phyloP scores from a whole-genome alignment of 371 early-diverging fungal genomes.

The Coemansia sp. region DNA sequence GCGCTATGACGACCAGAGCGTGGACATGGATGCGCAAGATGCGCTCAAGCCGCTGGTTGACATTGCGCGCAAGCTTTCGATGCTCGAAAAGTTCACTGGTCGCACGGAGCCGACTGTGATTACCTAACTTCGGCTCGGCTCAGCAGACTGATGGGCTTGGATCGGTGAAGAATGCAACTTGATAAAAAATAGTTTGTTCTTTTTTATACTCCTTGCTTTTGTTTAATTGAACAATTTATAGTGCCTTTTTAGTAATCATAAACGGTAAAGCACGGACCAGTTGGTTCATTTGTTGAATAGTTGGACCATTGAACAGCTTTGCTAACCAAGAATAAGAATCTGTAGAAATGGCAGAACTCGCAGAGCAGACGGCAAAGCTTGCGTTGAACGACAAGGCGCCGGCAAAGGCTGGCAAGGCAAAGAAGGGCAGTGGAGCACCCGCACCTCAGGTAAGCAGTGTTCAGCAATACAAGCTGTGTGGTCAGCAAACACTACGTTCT shows the following conservation, averaged over 20 bases:
- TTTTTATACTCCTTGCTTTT: no score
- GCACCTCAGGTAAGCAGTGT: constrained; percentile 42
- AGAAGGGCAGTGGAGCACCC: constrained; percentile 55
- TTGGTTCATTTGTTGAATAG: no score
- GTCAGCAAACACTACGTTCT: no score
- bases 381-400: constrained; percentile 19
- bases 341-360: constrained; percentile 33
- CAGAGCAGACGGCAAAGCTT: constrained; percentile 27
- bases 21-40: constrained; percentile 69
- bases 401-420: constrained; percentile 60
- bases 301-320: no score
- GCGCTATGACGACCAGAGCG: constrained; percentile 73
- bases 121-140: constrained; percentile 57
- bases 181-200: no score
- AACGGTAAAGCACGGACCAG: no score
- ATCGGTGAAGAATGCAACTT: no score
- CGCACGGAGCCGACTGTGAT: constrained; percentile 92
- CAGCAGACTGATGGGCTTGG: no score
- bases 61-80: constrained; percentile 75
- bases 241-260: no score
- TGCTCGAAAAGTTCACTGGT: constrained; percentile 81
- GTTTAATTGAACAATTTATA: no score
- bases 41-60: constrained; percentile 89
- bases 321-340: background rate
- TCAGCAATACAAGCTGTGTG: no score